phyloP scores from a whole-genome alignment of 345 rosid species.

The Raphanus sativus region DNA sequence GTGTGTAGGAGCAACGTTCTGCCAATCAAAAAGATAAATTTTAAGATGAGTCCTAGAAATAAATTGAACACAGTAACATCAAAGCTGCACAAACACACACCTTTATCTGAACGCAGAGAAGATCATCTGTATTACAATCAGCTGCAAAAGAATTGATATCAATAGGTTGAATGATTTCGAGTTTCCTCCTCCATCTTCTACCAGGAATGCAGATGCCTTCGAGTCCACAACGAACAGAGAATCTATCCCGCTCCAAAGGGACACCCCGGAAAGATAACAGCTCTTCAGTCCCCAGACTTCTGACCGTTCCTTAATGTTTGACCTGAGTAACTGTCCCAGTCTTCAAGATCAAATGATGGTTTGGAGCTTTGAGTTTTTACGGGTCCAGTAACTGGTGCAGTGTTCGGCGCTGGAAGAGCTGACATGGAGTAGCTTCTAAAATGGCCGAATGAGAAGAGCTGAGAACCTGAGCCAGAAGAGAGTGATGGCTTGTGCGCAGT shows the following conservation, averaged over 20 bases:
- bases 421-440: slow-evolving; percentile 99
- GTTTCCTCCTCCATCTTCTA: slow-evolving; percentile 91
- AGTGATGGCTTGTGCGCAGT: slow-evolving; percentile 52
- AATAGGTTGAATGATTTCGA: slow-evolving; percentile 87
- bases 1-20: slow-evolving; percentile 84
- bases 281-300: slow-evolving; percentile 54
- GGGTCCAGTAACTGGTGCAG: slow-evolving; percentile 55
- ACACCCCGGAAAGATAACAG: slow-evolving; percentile 88
- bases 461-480: slow-evolving; percentile 76
- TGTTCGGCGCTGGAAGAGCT: slow-evolving; percentile 71
- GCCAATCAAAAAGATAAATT: slow-evolving; percentile 36
- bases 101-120: slow-evolving; percentile 95
- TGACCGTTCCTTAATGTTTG: slow-evolving; percentile 49
- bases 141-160: slow-evolving; percentile 79
- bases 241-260: slow-evolving; percentile 79
- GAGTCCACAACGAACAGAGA: slow-evolving; percentile 92
- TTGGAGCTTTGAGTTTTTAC: slow-evolving; percentile 68
- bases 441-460: slow-evolving; percentile 80
- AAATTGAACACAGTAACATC: slow-evolving; percentile 16
- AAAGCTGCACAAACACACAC: slow-evolving; percentile 43
- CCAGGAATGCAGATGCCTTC: slow-evolving; percentile 93
- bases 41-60: slow-evolving; percentile 7
- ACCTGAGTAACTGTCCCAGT: slow-evolving; percentile 66
- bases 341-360: slow-evolving; percentile 73
- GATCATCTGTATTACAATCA: slow-evolving; percentile 91